Conservation (phyloP, 2,329 filamentous ascomycete species). For the Apiospora kogelbergensis region DNA sequence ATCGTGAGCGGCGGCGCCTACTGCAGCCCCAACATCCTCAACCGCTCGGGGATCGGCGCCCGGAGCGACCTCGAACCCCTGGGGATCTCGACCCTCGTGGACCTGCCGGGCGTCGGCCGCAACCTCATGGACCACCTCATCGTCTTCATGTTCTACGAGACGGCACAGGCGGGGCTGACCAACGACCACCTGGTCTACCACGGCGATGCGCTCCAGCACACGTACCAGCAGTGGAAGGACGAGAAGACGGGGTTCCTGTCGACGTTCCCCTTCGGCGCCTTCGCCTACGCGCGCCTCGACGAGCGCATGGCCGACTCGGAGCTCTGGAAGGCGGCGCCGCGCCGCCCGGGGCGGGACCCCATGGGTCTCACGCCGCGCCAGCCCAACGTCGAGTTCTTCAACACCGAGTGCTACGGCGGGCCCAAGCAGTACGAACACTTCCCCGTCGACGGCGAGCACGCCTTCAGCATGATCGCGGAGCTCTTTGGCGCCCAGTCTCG, state of each 20-base stretch:
- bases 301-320: constrained; percentile 54
- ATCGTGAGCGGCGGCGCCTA: constrained; percentile 49
- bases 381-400: constrained; percentile 63
- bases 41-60: constrained; percentile 52
- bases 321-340: constrained; percentile 52
- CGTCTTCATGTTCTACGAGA: constrained; percentile 62
- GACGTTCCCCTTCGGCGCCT: constrained; percentile 62
- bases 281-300: constrained; percentile 62
- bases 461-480: constrained; percentile 58
- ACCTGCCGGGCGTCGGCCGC: constrained; percentile 23
- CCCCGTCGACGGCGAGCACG: constrained; percentile 51
- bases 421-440: constrained; percentile 57
- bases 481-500: constrained; percentile 58
- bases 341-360: constrained; percentile 54
- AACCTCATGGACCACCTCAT: constrained; percentile 35
- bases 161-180: constrained; percentile 49
- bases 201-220: constrained; percentile 47
- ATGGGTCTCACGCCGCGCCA: constrained; percentile 59
- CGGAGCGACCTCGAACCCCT: constrained; percentile 35
- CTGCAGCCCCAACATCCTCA: constrained; percentile 51
- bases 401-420: constrained; percentile 60
- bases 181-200: constrained; percentile 56
- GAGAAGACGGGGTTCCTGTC: constrained; percentile 59
- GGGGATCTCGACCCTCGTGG: constrained; percentile 15
- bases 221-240: constrained; percentile 56